Conservation (phyloP, 805 yeast species). For the Metschnikowia cubensis region DNA sequence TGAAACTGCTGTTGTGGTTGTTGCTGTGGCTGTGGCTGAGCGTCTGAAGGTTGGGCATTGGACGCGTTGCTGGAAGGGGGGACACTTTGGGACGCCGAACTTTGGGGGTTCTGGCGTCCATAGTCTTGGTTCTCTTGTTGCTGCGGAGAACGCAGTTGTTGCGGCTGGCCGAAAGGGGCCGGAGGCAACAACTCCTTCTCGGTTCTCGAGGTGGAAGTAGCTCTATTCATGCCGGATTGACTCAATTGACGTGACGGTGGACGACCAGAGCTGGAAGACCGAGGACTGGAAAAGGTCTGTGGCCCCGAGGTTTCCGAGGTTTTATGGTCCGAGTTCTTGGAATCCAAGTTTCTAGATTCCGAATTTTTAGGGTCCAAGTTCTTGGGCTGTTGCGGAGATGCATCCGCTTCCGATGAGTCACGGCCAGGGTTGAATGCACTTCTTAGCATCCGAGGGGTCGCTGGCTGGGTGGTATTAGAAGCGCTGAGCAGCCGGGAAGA, state of each 20-base stretch:
- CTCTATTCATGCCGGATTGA: constrained; percentile 2
- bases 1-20: constrained; percentile 52
- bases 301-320: neutral
- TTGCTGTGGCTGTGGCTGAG: constrained; percentile 22
- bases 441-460: constrained; percentile 68
- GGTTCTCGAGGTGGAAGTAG: neutral
- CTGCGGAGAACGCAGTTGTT: neutral
- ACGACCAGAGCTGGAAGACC: constrained; percentile 3
- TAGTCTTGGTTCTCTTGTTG: neutral
- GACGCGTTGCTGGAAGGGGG: constrained; percentile 1
- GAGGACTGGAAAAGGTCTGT: neutral
- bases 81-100: neutral
- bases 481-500: constrained; percentile 2
- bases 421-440: constrained; percentile 31
- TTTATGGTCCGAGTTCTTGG: neutral
- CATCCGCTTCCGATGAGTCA: constrained; percentile 4
- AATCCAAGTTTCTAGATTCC: neutral
- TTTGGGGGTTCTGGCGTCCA: neutral
- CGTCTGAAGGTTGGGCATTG: neutral
- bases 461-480: constrained; percentile 37
- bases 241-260: neutral
- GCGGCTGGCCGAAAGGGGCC: constrained; percentile 8
- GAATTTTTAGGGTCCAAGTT: neutral
- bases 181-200: constrained; percentile 15
- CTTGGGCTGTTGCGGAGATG: constrained; percentile 4